Evolutionary conservation across 108 stramenopile genomes (phyloP).

Genomic region (Nitzschia sp.): DNA sequence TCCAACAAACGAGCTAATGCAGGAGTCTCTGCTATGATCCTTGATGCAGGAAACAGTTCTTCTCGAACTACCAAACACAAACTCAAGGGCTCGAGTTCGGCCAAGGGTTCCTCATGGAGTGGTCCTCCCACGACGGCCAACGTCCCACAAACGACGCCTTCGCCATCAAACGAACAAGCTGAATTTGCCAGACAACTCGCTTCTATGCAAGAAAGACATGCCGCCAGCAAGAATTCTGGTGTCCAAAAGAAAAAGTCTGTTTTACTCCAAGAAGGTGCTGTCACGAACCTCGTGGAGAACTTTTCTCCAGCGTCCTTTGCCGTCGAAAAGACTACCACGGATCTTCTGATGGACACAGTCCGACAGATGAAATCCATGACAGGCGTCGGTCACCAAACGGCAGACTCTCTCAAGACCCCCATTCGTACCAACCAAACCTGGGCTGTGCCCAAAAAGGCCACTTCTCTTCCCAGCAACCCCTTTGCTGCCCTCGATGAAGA

Average conservation of each 20-base stretch:
- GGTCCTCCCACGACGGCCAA: slow-evolving; percentile 2
- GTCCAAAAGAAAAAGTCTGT: slow-evolving; percentile 9
- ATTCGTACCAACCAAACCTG: slow-evolving; percentile 21
- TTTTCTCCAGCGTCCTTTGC: slow-evolving; percentile 17
- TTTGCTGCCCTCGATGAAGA: slow-evolving; percentile 21
- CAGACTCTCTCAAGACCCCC: slow-evolving; percentile 5
- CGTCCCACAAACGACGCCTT: background rate
- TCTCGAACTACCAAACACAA: background rate
- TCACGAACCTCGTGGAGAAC: background rate
- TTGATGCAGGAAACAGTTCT: background rate
- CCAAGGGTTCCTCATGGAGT: background rate
- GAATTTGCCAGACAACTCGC: slow-evolving; percentile 21
- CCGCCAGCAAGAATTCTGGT: slow-evolving; percentile 9
- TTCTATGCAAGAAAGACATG: slow-evolving; percentile 23
- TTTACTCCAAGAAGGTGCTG: slow-evolving; percentile 11
- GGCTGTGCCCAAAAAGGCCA: slow-evolving; percentile 1
- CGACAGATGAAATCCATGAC: slow-evolving; percentile 18
- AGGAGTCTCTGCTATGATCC: slow-evolving; percentile 1
- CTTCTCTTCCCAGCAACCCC: background rate
- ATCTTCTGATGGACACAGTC: slow-evolving; percentile 15
- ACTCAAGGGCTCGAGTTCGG: background rate
- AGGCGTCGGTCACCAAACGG: slow-evolving; percentile 10
- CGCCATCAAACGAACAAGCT: slow-evolving; percentile 3
- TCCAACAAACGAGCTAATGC: slow-evolving; percentile 15
- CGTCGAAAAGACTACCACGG: slow-evolving; percentile 17